These are phyloP conservation scores for Saccharomycopsis synnaedendra DNA, from an alignment of 805 yeast species.

Conservation along the genomic window DNA sequence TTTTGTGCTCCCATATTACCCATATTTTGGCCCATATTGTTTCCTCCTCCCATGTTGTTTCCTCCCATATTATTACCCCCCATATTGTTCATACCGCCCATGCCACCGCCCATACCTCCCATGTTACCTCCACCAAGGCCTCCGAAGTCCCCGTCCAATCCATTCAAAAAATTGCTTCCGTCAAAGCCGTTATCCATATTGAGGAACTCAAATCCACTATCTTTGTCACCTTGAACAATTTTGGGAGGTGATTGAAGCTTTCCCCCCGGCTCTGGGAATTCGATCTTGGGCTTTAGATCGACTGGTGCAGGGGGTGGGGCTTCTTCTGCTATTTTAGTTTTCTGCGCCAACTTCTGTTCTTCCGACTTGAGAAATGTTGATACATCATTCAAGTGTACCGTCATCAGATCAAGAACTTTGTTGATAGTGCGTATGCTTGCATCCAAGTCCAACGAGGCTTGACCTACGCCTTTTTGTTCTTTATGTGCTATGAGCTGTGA, in stretches of 20 bases:
- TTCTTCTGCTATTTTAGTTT: not conserved
- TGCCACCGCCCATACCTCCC: too few relatives aligned
- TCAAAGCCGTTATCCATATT: too few relatives aligned
- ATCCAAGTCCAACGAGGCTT: constrained; percentile 4
- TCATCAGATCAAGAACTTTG: constrained; percentile 15
- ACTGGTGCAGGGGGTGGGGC: not conserved
- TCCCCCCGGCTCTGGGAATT: not conserved
- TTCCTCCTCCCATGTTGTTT: too few relatives aligned
- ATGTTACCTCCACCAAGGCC: too few relatives aligned
- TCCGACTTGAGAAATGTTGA: constrained; percentile 5
- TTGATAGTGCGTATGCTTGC: constrained; percentile 9
- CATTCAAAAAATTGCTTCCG: too few relatives aligned
- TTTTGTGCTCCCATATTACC: too few relatives aligned
- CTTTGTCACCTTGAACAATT: not conserved
- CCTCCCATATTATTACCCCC: too few relatives aligned
- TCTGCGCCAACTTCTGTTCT: constrained; percentile 1
- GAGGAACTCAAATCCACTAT: not conserved
- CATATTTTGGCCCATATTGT: too few relatives aligned
- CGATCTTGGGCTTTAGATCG: not conserved
- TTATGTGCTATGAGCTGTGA: not conserved
- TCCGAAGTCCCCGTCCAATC: too few relatives aligned
- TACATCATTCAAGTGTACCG: constrained; percentile 14
- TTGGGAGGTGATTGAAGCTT: constrained; percentile 1
- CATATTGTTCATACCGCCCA: too few relatives aligned
- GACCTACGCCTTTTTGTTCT: not conserved